These are phyloP conservation scores for Wickerhamiella pararugosa DNA, from an alignment of 1,139 yeast genomes.

Conservation along the genomic window DNA sequence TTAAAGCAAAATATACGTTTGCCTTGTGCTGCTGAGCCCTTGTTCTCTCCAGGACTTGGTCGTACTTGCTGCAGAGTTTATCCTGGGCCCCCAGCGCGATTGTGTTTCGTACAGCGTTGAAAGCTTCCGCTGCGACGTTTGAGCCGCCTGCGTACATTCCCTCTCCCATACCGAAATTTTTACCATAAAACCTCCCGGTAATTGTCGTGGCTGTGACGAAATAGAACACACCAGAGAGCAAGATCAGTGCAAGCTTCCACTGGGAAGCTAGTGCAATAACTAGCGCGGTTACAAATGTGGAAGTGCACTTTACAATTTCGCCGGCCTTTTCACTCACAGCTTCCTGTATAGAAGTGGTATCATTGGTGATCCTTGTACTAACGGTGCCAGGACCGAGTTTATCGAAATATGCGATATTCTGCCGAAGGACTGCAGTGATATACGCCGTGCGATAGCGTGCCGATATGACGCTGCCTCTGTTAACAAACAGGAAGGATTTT, in stretches of 20 bases:
- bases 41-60: conserved; percentile 13
- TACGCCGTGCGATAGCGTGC: conserved; percentile 29
- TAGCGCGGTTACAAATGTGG: conserved; percentile 30
- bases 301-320: conserved; percentile 25
- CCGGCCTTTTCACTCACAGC: conserved; percentile 33
- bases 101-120: conserved; percentile 19
- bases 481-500: conserved; percentile 25
- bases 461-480: conserved; percentile 30
- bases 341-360: conserved; percentile 29
- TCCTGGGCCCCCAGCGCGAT: conserved; percentile 21
- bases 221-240: conserved; percentile 24
- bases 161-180: conserved; percentile 21
- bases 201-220: conserved; percentile 21
- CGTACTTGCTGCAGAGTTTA: conserved; percentile 16
- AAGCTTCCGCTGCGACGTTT: conserved; percentile 30
- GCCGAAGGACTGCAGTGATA: conserved; percentile 27
- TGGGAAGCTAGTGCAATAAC: conserved; percentile 28
- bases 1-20: conserved; percentile 15
- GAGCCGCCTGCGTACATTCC: conserved; percentile 27
- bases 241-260: conserved; percentile 28
- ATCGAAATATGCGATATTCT: conserved; percentile 32
- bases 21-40: conserved; percentile 14
- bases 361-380: conserved; percentile 32
- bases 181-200: conserved; percentile 23
- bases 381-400: conserved; percentile 32